phyloP scores from a whole-genome alignment of 2,329 filamentous ascomycete genomes.

The Geosmithia flava region DNA sequence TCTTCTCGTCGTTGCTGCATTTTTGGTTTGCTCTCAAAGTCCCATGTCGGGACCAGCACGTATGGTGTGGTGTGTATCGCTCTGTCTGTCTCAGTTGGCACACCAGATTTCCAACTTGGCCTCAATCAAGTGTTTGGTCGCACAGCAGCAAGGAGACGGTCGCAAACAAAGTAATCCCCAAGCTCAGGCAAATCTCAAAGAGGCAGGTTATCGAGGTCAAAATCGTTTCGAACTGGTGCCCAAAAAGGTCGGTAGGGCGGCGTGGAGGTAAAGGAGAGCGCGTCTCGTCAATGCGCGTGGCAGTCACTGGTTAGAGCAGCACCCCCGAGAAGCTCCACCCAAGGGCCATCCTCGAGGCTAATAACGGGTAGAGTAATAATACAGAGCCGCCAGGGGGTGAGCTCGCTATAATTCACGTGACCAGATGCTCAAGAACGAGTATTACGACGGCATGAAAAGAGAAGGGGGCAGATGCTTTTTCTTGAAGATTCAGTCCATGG shows the following conservation, averaged over 20 bases:
- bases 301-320: not conserved
- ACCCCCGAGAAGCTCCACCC: not conserved
- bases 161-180: too few species aligned
- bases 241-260: not conserved
- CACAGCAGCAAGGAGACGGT: not conserved
- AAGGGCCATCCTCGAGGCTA: not conserved
- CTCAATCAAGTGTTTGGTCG: not conserved
- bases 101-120: not conserved
- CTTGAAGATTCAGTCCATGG: too few species aligned
- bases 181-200: too few species aligned
- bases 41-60: constrained; percentile 32
- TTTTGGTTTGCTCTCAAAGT: constrained; percentile 21
- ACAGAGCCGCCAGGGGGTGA: not conserved
- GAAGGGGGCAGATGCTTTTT: too few species aligned
- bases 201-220: not conserved
- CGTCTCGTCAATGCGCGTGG: not conserved
- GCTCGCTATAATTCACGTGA: not conserved
- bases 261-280: not conserved
- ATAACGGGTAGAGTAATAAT: not conserved
- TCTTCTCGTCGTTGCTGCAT: constrained; percentile 86
- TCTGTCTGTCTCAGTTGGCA: not conserved
- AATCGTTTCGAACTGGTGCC: not conserved
- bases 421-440: not conserved
- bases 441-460: not conserved
- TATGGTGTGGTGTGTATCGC: not conserved